These are phyloP conservation scores for Exophiala dermatitidis DNA, from an alignment of 2,329 filamentous ascomycete species.

Conservation along the genomic window DNA sequence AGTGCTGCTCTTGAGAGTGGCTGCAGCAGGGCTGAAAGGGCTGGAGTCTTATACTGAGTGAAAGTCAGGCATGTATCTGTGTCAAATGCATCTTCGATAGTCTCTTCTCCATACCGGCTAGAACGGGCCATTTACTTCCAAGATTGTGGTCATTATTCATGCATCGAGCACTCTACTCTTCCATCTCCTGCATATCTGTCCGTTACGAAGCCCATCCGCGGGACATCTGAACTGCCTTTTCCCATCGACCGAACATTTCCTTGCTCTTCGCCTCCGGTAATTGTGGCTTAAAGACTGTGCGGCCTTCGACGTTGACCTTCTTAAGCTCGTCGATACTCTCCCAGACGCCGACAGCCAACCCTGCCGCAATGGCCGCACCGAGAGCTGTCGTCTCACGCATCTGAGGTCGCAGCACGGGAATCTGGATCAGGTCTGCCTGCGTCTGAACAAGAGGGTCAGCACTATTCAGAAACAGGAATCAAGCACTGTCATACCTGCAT, in stretches of 20 bases:
- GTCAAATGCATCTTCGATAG: no score
- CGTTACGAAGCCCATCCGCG: conserved; percentile 26
- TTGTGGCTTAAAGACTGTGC: conserved; percentile 60
- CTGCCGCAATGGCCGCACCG: conserved; percentile 84
- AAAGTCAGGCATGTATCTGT: no score
- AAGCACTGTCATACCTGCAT: conserved; percentile 5
- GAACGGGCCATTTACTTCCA: no score
- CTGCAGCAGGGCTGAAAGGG: no score
- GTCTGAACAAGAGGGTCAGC: conserved; percentile 35
- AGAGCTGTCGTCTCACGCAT: conserved; percentile 90
- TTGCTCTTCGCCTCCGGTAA: conserved; percentile 44
- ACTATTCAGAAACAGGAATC: neutral
- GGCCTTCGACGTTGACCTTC: conserved; percentile 62
- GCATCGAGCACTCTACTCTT: no score
- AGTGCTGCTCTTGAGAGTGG: no score
- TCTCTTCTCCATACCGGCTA: no score
- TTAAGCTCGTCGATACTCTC: conserved; percentile 65
- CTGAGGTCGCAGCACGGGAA: conserved; percentile 71
- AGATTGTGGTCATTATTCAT: no score
- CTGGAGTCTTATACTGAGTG: no score
- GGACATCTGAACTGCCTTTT: conserved; percentile 71
- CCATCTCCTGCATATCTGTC: conserved; percentile 25
- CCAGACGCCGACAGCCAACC: conserved; percentile 76
- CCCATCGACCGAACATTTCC: conserved; percentile 62
- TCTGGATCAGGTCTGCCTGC: conserved; percentile 77